phyloP scores from a whole-genome alignment of 2,329 filamentous ascomycete genomes.

The Aspergillus sp. region DNA sequence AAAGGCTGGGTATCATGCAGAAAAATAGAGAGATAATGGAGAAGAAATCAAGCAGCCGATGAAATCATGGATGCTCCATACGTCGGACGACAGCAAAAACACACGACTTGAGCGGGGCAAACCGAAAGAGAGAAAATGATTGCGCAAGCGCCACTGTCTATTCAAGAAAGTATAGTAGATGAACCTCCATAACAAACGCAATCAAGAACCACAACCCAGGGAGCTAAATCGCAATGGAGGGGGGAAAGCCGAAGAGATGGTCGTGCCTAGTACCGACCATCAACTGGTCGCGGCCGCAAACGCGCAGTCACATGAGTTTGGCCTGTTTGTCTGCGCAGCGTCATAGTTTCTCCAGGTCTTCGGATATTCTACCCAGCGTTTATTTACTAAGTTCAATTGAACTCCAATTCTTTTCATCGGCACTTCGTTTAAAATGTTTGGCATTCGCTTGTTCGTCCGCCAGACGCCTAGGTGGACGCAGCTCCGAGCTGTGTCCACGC shows the following conservation, averaged over 20 bases:
- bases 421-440: slow-evolving; percentile 25
- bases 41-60: not conserved
- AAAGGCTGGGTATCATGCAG: slow-evolving; percentile 5
- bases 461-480: slow-evolving; percentile 30
- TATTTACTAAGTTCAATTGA: no score
- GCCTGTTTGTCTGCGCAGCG: slow-evolving; percentile 27
- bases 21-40: not conserved
- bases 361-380: no score
- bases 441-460: slow-evolving; percentile 22
- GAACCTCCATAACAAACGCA: not conserved
- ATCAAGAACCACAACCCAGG: not conserved
- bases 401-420: no score
- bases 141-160: not conserved
- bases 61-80: slow-evolving; percentile 7
- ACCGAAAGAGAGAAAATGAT: not conserved
- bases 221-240: not conserved
- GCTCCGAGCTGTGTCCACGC: slow-evolving; percentile 38
- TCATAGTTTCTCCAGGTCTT: slow-evolving; percentile 12
- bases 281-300: slow-evolving; percentile 16
- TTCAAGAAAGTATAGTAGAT: not conserved
- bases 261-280: no score
- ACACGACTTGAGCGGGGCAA: not conserved
- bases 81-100: not conserved
- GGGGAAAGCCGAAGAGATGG: no score
- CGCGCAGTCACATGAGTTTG: slow-evolving; percentile 35